These are phyloP conservation scores for Russula emetica DNA, from an alignment of 768 basidiomycete genomes.

Conservation along the genomic window DNA sequence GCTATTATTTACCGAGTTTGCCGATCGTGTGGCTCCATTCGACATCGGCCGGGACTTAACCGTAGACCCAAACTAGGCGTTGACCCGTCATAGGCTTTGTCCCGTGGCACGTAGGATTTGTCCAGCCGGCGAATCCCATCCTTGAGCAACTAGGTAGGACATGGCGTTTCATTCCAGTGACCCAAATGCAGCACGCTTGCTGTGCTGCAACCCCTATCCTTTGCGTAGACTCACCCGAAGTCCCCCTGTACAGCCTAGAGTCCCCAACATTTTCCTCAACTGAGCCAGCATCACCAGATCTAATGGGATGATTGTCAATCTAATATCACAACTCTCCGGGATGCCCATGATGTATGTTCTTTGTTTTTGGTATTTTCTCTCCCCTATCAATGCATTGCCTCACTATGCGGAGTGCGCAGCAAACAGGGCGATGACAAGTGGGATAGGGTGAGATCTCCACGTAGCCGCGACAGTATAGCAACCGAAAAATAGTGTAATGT, in stretches of 20 bases:
- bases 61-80: not conserved
- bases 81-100: not conserved
- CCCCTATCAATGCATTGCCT: constrained; percentile 4
- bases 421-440: not conserved
- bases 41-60: constrained; percentile 4
- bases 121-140: not conserved
- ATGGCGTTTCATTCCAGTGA: not conserved
- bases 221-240: not conserved
- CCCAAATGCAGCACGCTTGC: not conserved
- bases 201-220: constrained; percentile 8
- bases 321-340: not conserved
- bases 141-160: not conserved
- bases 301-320: not conserved
- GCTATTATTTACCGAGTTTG: not conserved
- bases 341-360: not conserved
- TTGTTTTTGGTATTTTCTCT: not conserved
- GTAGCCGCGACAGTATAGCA: not conserved
- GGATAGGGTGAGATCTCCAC: not conserved
- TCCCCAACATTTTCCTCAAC: not conserved
- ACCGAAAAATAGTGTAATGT: not conserved
- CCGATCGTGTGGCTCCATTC: constrained; percentile 14
- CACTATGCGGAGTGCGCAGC: not conserved
- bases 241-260: not conserved
- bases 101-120: not conserved
- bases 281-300: not conserved